A percentile compares a stretch with the other conserved stretches of the same genome.
These are phyloP conservation scores for Xerocomellus intermedius DNA, from an alignment of 768 basidiomycete genomes.

Conservation along the genomic window DNA sequence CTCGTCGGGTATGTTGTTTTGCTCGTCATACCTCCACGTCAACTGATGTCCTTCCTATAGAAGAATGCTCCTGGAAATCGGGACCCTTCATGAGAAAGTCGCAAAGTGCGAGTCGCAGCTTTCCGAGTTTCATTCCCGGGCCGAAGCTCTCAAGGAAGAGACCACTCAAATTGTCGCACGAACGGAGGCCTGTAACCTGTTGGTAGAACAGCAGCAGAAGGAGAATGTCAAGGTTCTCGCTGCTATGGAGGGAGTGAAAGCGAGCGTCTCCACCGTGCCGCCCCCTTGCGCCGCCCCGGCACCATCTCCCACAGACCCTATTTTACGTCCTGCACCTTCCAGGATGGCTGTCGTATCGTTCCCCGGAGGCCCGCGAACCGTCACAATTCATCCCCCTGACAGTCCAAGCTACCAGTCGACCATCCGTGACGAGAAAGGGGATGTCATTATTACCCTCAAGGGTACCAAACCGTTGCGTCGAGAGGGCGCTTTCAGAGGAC, in stretches of 20 bases:
- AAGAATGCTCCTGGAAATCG: constrained; percentile 8
- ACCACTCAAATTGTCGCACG: background rate
- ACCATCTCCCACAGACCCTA: background rate
- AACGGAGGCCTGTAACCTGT: constrained; percentile 3
- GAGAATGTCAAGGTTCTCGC: constrained; percentile 1
- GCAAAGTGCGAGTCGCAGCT: constrained; percentile 11
- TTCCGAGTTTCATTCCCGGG: background rate
- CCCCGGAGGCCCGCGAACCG: constrained; percentile 20
- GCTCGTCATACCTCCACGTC: background rate
- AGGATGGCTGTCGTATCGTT: constrained; percentile 12
- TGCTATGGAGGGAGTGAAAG: background rate
- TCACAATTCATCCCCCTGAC: constrained; percentile 22
- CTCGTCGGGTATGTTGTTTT: constrained; percentile 3
- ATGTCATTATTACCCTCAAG: constrained; percentile 12
- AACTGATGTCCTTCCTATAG: constrained; percentile 5
- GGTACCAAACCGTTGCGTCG: constrained; percentile 13
- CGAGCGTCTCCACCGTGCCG: background rate
- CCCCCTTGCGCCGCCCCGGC: background rate
- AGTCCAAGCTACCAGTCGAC: constrained; percentile 12
- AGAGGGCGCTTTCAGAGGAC: constrained; percentile 21
- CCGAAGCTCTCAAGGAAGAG: constrained; percentile 7
- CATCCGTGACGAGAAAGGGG: constrained; percentile 19
- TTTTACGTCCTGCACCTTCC: background rate
- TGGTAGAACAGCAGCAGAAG: constrained; percentile 7
- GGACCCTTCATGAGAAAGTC: constrained; percentile 2